Conservation (phyloP, 176 grass and related monocot genomes). For the Avena eriantha region DNA sequence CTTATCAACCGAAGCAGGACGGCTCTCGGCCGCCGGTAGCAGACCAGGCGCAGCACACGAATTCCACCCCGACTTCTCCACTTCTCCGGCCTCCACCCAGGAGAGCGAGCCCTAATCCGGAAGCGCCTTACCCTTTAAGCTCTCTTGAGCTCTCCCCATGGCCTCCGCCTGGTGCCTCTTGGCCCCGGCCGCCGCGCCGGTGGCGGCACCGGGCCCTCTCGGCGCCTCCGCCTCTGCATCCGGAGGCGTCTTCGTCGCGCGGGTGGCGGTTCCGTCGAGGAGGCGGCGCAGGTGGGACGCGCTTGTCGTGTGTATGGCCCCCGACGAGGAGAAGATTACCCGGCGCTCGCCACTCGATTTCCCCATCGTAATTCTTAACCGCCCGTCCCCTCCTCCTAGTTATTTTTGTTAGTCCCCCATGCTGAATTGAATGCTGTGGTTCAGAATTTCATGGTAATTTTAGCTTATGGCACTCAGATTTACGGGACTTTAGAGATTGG, state of each 20-base stretch:
- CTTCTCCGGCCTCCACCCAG: conserved; percentile 2
- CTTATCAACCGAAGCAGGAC: too few species aligned
- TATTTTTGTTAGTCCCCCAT: not conserved
- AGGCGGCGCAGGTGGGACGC: conserved; percentile 37
- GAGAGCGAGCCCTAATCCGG: conserved; percentile 16
- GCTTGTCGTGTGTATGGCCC: conserved; percentile 65
- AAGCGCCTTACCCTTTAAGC: not conserved
- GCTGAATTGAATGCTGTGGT: not conserved
- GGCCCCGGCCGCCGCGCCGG: conserved; percentile 30
- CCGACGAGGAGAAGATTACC: conserved; percentile 85
- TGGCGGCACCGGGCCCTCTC: not conserved
- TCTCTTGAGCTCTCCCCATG: conserved; percentile 36
- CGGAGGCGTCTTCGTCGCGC: not conserved
- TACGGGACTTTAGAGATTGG: not conserved
- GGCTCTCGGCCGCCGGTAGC: not conserved
- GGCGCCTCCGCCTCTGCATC: conserved; percentile 20
- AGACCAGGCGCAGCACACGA: not conserved
- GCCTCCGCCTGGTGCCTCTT: conserved; percentile 62
- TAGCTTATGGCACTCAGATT: not conserved
- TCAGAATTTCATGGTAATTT: not conserved
- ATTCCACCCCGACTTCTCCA: conserved; percentile 48
- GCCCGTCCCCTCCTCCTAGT: not conserved
- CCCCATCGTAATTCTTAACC: conserved; percentile 65
- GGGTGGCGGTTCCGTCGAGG: not conserved
- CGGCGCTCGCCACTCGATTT: conserved; percentile 87